phyloP scores from a whole-genome alignment of 768 basidiomycete genomes.

The Galerina sulciceps region DNA sequence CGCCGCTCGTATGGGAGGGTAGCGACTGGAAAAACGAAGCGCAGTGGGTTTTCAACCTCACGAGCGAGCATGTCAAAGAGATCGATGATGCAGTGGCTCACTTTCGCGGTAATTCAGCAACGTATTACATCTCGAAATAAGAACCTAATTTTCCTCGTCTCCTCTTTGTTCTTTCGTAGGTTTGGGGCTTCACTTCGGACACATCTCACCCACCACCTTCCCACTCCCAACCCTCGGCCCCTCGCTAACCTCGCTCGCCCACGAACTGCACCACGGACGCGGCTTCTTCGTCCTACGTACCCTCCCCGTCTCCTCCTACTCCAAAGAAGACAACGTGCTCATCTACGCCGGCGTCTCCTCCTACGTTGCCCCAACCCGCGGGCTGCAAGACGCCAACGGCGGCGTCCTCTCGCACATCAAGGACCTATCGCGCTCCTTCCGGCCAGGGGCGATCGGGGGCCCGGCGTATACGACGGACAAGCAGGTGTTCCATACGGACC shows the following conservation, averaged over 20 bases:
- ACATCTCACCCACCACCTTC: slow-evolving; percentile 40
- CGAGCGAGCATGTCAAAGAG: slow-evolving; percentile 34
- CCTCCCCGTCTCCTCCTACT: slow-evolving; percentile 48
- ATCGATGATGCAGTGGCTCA: slow-evolving; percentile 38
- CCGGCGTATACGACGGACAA: slow-evolving; percentile 53
- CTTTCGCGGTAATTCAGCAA: slow-evolving; percentile 29
- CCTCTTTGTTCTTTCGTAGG: slow-evolving; percentile 12
- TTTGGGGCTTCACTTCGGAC: slow-evolving; percentile 30
- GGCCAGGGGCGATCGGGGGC: slow-evolving; percentile 40
- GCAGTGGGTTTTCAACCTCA: slow-evolving; percentile 43
- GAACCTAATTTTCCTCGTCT: background rate
- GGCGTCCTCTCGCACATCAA: slow-evolving; percentile 52
- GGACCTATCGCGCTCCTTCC: slow-evolving; percentile 43
- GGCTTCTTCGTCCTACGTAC: slow-evolving; percentile 53
- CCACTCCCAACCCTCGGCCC: slow-evolving; percentile 46
- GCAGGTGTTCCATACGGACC: slow-evolving; percentile 55
- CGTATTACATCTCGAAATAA: no score
- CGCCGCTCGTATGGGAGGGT: slow-evolving; percentile 47
- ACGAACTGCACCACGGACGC: slow-evolving; percentile 46
- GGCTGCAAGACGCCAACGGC: slow-evolving; percentile 26
- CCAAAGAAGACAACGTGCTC: slow-evolving; percentile 41
- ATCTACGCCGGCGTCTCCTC: slow-evolving; percentile 44
- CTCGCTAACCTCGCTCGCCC: slow-evolving; percentile 37
- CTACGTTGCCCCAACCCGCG: slow-evolving; percentile 20
- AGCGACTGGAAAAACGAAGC: slow-evolving; percentile 43